Percentiles rank a stretch among this genome's conserved stretches.
These are phyloP conservation scores for Rubroboletus satanas DNA, from an alignment of 768 basidiomycete genomes.

Conservation along the genomic window DNA sequence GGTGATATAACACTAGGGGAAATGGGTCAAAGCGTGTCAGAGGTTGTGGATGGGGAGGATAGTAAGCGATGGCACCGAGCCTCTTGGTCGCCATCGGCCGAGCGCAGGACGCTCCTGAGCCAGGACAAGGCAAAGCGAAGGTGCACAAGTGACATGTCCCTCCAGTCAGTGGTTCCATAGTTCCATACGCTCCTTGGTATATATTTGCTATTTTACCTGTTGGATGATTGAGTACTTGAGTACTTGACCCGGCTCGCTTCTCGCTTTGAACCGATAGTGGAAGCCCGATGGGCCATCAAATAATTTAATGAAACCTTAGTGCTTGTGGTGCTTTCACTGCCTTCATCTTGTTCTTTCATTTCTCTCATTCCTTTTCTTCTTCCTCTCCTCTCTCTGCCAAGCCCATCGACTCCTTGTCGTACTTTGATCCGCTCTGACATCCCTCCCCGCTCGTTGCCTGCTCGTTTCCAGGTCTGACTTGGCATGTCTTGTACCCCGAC, in stretches of 20 bases:
- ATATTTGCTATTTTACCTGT: not conserved
- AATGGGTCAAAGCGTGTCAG: not conserved
- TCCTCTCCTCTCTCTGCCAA: no score
- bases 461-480: not conserved
- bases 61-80: conserved; percentile 13
- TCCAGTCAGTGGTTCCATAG: conserved; percentile 74
- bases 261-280: not conserved
- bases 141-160: conserved; percentile 22
- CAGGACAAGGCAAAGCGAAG: conserved; percentile 13
- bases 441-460: not conserved
- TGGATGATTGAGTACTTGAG: not conserved
- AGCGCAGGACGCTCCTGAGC: conserved; percentile 18
- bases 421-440: not conserved
- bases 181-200: not conserved
- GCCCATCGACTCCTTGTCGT: not conserved
- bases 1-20: conserved; percentile 7
- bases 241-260: not conserved
- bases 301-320: not conserved
- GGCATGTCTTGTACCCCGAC: conserved; percentile 39
- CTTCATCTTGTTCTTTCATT: conserved; percentile 2
- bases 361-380: not conserved
- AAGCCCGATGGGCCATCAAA: no score
- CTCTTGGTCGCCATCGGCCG: conserved; percentile 25
- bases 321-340: not conserved
- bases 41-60: conserved; percentile 4